Evolutionary conservation across 306 rosid genomes (phyloP).

Genomic region (Gastrolobium bilobum): DNA sequence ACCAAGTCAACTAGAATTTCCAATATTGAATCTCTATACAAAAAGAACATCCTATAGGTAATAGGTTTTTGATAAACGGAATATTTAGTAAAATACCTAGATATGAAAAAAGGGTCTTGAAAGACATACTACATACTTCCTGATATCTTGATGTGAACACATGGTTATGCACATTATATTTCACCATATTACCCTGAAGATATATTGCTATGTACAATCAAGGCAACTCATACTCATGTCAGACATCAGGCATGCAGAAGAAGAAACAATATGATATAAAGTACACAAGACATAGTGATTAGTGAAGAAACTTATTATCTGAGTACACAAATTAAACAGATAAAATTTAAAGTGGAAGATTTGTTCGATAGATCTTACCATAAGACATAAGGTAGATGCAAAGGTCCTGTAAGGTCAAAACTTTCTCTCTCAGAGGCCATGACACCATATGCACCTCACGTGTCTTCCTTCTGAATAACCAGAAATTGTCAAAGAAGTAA

Average conservation of each 20-base stretch:
- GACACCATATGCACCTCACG: conserved; percentile 15
- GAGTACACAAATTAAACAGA: not conserved
- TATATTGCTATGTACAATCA: not conserved
- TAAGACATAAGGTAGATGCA: conserved; percentile 73
- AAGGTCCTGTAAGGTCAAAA: conserved; percentile 84
- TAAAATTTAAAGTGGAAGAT: conserved; percentile 7
- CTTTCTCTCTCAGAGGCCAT: conserved; percentile 84
- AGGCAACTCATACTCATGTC: not conserved
- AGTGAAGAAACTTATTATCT: not conserved
- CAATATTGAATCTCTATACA: conserved; percentile 18
- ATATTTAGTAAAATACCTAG: not conserved
- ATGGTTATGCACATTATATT: conserved; percentile 17
- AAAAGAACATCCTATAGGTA: not conserved
- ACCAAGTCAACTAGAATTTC: not conserved
- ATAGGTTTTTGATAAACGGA: not conserved
- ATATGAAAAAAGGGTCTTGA: not conserved
- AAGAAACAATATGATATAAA: conserved; percentile 8
- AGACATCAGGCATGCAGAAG: conserved; percentile 7
- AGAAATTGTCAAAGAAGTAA: conserved; percentile 38
- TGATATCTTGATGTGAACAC: conserved; percentile 8
- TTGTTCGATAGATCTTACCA: conserved; percentile 63
- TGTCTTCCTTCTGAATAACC: conserved; percentile 45
- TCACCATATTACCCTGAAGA: not conserved
- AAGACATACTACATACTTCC: not conserved
- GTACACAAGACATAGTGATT: not conserved